Base-by-base conservation (phyloP, 805 yeast genomes). In the Clavispora carvajalis region DNA sequence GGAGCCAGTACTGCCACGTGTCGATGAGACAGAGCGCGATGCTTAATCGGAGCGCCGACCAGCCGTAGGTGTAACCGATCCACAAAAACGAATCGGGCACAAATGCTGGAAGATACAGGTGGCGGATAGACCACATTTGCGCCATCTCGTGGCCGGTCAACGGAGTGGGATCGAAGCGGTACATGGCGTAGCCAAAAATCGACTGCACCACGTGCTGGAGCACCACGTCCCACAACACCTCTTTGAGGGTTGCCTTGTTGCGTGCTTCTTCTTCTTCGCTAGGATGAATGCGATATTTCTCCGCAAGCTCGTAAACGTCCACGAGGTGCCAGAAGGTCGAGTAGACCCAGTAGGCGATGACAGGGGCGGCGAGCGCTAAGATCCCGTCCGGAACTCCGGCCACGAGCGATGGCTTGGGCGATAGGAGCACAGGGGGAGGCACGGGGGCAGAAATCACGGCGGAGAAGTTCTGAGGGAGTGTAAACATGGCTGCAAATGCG, bases 1-100 rank as follows among this genome's bases (percentile, higher is more conserved):
- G 99, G 47, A 90, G 70, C 72, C 80, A 79, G 63, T 85, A 93
- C 66, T 93, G 99, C 99, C 99, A 93, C 3, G 95, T 75, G 60
- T 93, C 99, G 52, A 93, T 76, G 47, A 93, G 67, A 38, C 79
- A 57, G 55, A 89, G 82, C 3, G 95, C 96, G 22, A 71, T 35
- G 11, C 65, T 36, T 23, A 88, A 61, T 49, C 79, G 80, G n/a
- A 77, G 21, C 1, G 65, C 33, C 1, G 96, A 80, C 51, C 79
- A 57, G 5, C 84, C 86, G 52, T 79, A 79, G 68, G 74, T 71
- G 62, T 86, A 88, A 17, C 71, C 53, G 36, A 70, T 58, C 49
- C 71, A 74, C 22, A 85, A 69, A 8, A 67, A 50, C 13, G 56
- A 49, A 45, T 74, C 69, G 11, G 89, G 84, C 2, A 77, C 44